A percentile compares a stretch with the other conserved stretches of the same genome.
phyloP scores from a whole-genome alignment of 768 basidiomycete genomes.

The Mycena galopus region DNA sequence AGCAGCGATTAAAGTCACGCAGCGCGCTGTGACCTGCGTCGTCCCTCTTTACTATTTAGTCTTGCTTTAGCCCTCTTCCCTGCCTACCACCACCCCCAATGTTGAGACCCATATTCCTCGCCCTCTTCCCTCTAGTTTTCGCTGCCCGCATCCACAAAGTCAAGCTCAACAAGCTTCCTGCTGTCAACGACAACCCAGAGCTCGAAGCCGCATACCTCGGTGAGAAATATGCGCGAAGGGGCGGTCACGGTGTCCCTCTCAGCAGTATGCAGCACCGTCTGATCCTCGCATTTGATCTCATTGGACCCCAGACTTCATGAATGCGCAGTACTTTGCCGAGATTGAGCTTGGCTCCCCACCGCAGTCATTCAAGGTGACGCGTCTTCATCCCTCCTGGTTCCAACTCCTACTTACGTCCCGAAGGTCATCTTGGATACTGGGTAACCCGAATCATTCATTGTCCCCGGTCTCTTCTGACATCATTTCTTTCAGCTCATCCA shows the following conservation, averaged over 20 bases:
- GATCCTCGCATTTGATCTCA: conserved; percentile 2
- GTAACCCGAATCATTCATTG: conserved; percentile 48
- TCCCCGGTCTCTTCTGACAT: conserved; percentile 25
- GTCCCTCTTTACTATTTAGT: too few species aligned
- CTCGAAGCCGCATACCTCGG: conserved; percentile 88
- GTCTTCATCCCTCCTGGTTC: conserved; percentile 5
- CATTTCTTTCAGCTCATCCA: conserved; percentile 74
- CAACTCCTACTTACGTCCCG: conserved; percentile 61
- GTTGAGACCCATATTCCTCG: conserved; percentile 47
- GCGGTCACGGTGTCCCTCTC: conserved; percentile 90
- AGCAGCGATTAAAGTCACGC: too few species aligned
- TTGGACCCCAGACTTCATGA: conserved; percentile 85
- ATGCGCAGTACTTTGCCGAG: conserved; percentile 96
- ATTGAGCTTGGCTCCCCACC: conserved; percentile 88
- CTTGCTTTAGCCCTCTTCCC: not conserved
- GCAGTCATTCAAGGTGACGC: conserved; percentile 69
- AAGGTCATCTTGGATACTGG: conserved; percentile 97
- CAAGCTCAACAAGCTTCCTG: conserved; percentile 89
- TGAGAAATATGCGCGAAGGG: conserved; percentile 91
- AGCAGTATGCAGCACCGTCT: conserved; percentile 69
- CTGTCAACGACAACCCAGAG: conserved; percentile 67
- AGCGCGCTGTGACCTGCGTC: too few species aligned
- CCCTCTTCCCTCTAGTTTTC: conserved; percentile 64
- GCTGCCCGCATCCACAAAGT: conserved; percentile 81
- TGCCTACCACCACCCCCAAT: conserved; percentile 58